Evolutionary conservation across 345 rosid genomes (phyloP).

Genomic region (Ceriops decandra): DNA sequence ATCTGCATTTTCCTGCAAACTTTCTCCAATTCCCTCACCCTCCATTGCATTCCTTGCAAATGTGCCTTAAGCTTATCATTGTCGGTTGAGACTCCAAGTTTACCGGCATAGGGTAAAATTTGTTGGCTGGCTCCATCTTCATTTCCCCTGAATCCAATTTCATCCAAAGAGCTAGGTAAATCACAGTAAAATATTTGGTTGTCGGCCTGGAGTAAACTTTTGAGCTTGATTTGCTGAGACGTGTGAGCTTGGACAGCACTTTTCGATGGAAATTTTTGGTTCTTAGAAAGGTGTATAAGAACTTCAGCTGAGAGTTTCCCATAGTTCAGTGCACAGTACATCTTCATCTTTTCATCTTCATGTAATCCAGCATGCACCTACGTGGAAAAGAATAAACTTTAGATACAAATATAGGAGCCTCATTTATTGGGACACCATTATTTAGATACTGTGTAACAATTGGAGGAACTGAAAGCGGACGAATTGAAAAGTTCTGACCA

Average conservation of each 20-base stretch:
- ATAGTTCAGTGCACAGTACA: constrained; percentile 51
- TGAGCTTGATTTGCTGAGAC: constrained; percentile 46
- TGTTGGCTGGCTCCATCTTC: constrained; percentile 30
- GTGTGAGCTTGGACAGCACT: constrained; percentile 34
- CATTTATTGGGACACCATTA: too few relatives aligned
- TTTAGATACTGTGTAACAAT: neutral
- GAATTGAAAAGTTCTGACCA: neutral
- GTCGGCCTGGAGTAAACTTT: constrained; percentile 35
- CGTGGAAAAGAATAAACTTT: neutral
- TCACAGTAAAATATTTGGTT: constrained; percentile 6
- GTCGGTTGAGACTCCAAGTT: constrained; percentile 37
- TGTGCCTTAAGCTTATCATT: constrained; percentile 50
- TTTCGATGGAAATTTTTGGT: constrained; percentile 55
- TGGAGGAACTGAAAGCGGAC: neutral
- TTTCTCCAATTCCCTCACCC: constrained; percentile 83
- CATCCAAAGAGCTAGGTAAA: constrained; percentile 21
- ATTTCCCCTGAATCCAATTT: constrained; percentile 21
- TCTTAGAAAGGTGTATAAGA: constrained; percentile 54
- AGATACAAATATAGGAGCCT: neutral
- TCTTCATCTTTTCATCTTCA: constrained; percentile 63
- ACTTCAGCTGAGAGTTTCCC: constrained; percentile 66
- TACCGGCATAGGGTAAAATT: constrained; percentile 43
- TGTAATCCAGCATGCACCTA: constrained; percentile 75
- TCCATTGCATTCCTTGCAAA: constrained; percentile 79
- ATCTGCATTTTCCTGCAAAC: constrained; percentile 79